Percentiles rank a stretch among this genome's conserved stretches.
Evolutionary conservation across 306 rosid genomes (phyloP).

Genomic region (Vigna hirtella): DNA sequence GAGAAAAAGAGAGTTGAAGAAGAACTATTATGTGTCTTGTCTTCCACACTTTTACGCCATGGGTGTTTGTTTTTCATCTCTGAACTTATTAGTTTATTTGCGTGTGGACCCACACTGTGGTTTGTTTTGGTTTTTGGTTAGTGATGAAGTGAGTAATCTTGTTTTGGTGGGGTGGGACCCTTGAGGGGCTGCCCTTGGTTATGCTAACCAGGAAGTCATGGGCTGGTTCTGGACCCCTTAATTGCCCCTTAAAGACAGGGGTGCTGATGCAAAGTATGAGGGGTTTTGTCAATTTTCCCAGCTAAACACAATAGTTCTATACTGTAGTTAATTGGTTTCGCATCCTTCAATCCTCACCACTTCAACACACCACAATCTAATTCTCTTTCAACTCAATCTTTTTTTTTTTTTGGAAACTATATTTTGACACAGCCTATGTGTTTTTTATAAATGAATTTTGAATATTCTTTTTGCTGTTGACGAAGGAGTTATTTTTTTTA

Average conservation of each 20-base stretch:
- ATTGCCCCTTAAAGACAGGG: constrained; percentile 40
- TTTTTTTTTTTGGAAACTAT: no score
- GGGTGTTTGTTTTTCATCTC: constrained; percentile 45
- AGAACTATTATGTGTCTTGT: constrained; percentile 37
- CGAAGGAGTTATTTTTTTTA: no score
- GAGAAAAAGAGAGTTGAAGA: background rate
- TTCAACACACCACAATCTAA: no score
- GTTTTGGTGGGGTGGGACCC: constrained; percentile 46
- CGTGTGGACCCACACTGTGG: constrained; percentile 13
- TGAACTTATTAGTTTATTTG: background rate
- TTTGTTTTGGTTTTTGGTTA: constrained; percentile 29
- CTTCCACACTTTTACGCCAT: constrained; percentile 45
- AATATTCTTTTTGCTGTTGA: no score
- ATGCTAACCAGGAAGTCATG: constrained; percentile 43
- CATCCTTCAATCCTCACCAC: no score
- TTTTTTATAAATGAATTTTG: no score
- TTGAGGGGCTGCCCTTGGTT: background rate
- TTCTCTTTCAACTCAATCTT: no score
- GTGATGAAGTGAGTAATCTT: constrained; percentile 43
- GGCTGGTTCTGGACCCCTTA: constrained; percentile 45
- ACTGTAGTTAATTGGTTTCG: background rate
- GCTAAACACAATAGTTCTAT: constrained; percentile 19
- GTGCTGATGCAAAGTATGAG: background rate
- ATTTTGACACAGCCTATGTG: no score
- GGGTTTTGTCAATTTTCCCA: constrained; percentile 38